Evolutionary conservation across 768 basidiomycete species (phyloP).

Genomic region (Amyloporia xantha): DNA sequence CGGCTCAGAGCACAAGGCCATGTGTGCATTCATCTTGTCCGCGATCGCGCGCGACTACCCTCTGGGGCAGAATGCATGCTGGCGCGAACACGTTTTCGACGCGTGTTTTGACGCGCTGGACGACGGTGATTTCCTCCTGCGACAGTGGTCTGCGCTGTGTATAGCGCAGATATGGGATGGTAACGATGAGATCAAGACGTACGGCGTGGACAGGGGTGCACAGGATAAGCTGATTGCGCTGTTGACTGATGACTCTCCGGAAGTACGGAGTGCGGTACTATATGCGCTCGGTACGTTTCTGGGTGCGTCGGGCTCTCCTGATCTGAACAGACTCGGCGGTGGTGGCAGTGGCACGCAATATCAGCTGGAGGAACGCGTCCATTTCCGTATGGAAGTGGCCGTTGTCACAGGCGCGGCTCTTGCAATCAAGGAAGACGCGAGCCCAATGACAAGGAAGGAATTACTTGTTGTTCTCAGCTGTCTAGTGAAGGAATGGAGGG

Average conservation of each 20-base stretch:
- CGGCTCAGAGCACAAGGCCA: slow-evolving; percentile 91
- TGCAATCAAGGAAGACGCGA: slow-evolving; percentile 88
- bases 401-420: slow-evolving; percentile 86
- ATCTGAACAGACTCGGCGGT: slow-evolving; percentile 61
- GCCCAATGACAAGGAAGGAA: slow-evolving; percentile 95
- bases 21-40: slow-evolving; percentile 95
- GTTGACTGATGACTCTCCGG: slow-evolving; percentile 82
- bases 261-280: slow-evolving; percentile 86
- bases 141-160: slow-evolving; percentile 92
- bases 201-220: slow-evolving; percentile 70
- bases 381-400: slow-evolving; percentile 86
- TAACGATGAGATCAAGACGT: slow-evolving; percentile 84
- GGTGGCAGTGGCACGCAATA: slow-evolving; percentile 79
- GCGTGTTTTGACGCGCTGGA: slow-evolving; percentile 79
- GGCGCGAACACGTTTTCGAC: slow-evolving; percentile 77
- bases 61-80: slow-evolving; percentile 83
- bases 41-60: slow-evolving; percentile 85
- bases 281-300: slow-evolving; percentile 92
- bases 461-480: slow-evolving; percentile 86
- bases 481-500: slow-evolving; percentile 93
- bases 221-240: slow-evolving; percentile 78
- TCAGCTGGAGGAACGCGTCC: slow-evolving; percentile 70
- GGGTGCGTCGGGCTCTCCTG: slow-evolving; percentile 80
- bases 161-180: slow-evolving; percentile 94
- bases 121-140: slow-evolving; percentile 85